Base-by-base conservation (phyloP, 148 eudicot genomes). In the Arbutus unedo region DNA sequence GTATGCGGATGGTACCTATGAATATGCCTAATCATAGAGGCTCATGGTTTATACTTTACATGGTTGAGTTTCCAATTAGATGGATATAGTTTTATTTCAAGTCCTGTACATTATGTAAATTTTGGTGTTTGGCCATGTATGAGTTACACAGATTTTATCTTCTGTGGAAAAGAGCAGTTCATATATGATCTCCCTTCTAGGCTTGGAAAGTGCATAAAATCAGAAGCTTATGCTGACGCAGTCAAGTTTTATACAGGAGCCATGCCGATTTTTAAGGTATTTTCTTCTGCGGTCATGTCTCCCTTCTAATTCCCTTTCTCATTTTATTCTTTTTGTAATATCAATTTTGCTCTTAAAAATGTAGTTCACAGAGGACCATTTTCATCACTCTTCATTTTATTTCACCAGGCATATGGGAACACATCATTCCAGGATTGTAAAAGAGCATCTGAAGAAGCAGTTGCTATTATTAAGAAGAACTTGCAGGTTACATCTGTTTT, bases 161-260 rank as follows among this genome's bases (percentile, higher is more conserved):
- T 82, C 48, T 85, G 80, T 92, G 90, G 84, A 88, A 89, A 88
- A 89, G 97, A 86, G 85, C 97, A 96, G 99, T 96, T 96, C 88
- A 96, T 96, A 87, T 96, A 94, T 85, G 99, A 96, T 89, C 88
- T 96, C 80, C 99, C 99, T 71, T 90, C 95, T 82, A 93, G 95
- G 84, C 98, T 96, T 83, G 91, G 89, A 82, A 96, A 94, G 88
- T 96, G 99, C 87, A 92, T 94, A 74, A 96, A 93, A 86, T 89
- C 99, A 71, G 99, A 93, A 93, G 94, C 98, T 81, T 96, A 96
- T 90, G 92, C 93, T 72, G 98, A 94, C 82, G 99, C 99, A n/a
- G 98, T 96, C 84, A 94, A 89, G 85, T 96, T 88, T 62, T 96
- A 96, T 86, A 94, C 96, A 71, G 98, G 99, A 87, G 99, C 99